These are phyloP conservation scores for Coniferiporia weirii DNA, from an alignment of 1,284 basidiomycete genomes.

Conservation along the genomic window DNA sequence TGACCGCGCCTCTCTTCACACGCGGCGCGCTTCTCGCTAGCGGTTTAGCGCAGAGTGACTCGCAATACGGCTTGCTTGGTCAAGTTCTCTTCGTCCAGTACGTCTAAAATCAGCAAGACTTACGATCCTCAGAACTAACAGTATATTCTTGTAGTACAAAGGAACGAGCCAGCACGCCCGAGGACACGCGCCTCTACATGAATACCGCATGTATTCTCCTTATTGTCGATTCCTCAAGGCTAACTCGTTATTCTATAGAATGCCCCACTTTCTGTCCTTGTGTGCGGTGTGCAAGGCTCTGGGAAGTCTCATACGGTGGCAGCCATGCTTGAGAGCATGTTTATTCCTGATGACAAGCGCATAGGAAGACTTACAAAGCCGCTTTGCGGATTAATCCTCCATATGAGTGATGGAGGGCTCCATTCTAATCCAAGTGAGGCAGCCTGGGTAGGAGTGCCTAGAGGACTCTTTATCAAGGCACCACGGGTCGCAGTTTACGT, in stretches of 20 bases:
- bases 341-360: conserved; percentile 43
- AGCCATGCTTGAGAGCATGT: conserved; percentile 60
- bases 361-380: conserved; percentile 49
- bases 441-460: conserved; percentile 49
- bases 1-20: conserved; percentile 31
- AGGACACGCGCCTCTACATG: conserved; percentile 28
- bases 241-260: conserved; percentile 34
- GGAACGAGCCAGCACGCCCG: conserved; percentile 8
- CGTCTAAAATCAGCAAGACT: conserved; percentile 6
- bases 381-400: conserved; percentile 58
- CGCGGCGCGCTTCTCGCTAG: conserved; percentile 27
- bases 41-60: conserved; percentile 13
- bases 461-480: conserved; percentile 32
- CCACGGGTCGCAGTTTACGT: conserved; percentile 57
- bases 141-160: conserved; percentile 14
- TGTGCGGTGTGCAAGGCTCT: conserved; percentile 58
- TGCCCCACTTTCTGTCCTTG: conserved; percentile 51
- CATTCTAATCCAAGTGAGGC: conserved; percentile 56
- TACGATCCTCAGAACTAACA: too few species aligned
- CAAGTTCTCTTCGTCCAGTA: conserved; percentile 26
- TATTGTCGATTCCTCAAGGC: background rate
- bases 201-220: conserved; percentile 26
- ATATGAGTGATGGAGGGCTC: conserved; percentile 62
- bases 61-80: conserved; percentile 31
- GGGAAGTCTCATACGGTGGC: conserved; percentile 70